Evolutionary conservation across 2,329 filamentous ascomycete species (phyloP).

Genomic region (Colletotrichum tropicicola): DNA sequence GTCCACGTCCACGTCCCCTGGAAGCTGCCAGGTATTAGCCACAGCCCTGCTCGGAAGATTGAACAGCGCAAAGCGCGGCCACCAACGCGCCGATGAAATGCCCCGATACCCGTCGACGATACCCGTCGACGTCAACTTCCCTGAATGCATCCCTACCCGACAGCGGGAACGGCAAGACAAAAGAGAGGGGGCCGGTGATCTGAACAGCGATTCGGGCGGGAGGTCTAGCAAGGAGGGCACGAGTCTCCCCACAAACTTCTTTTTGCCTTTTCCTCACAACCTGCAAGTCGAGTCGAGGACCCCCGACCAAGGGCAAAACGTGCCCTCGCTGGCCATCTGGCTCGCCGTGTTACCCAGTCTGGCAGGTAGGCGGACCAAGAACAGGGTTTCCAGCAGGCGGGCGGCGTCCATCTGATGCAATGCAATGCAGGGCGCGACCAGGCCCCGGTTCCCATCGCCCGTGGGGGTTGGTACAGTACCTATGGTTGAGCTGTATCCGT

Average conservation of each 20-base stretch:
- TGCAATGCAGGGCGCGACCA: constrained; percentile 17
- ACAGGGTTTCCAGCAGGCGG: background rate
- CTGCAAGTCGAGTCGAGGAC: background rate
- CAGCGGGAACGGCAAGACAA: background rate
- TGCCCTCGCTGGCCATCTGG: background rate
- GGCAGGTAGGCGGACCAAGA: background rate
- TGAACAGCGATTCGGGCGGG: background rate
- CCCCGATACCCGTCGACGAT: background rate
- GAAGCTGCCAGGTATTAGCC: no score
- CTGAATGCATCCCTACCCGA: background rate
- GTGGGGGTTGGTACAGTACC: no score
- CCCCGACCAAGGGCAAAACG: background rate
- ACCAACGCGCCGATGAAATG: background rate
- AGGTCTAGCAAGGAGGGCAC: background rate
- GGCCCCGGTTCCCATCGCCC: background rate
- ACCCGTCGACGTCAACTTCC: constrained; percentile 1
- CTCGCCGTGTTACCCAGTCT: background rate
- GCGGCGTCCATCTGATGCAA: constrained; percentile 28
- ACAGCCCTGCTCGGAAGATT: background rate
- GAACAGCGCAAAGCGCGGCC: background rate
- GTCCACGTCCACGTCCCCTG: background rate
- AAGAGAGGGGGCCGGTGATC: background rate
- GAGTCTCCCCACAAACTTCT: background rate
- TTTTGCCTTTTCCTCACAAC: background rate
- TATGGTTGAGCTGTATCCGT: no score